phyloP scores from a whole-genome alignment of 208 protist species.

The Porcisia hertigi region DNA sequence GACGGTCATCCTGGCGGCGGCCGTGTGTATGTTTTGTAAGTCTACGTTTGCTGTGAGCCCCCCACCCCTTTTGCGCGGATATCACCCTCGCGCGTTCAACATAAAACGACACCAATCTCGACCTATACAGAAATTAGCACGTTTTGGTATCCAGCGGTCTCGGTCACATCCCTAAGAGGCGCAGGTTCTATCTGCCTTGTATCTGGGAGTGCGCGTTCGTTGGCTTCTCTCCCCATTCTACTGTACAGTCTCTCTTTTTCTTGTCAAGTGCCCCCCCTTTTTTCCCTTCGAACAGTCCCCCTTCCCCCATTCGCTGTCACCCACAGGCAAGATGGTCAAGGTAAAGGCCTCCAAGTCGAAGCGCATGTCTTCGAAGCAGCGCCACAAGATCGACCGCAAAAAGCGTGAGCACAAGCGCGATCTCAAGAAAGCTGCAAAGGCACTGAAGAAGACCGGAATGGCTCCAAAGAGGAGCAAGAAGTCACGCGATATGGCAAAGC shows the following conservation, averaged over 20 bases:
- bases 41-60: neutral
- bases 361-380: constrained; percentile 81
- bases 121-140: neutral
- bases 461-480: constrained; percentile 77
- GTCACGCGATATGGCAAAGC: constrained; percentile 67
- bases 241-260: too few species aligned
- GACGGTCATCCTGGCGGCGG: neutral
- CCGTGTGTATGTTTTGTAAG: neutral
- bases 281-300: neutral
- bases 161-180: neutral
- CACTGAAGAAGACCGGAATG: constrained; percentile 72
- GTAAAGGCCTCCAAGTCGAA: constrained; percentile 75
- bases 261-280: neutral
- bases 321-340: constrained; percentile 60
- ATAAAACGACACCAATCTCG: neutral
- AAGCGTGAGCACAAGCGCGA: constrained; percentile 89
- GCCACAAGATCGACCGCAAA: constrained; percentile 90
- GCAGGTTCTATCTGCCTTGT: neutral
- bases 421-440: constrained; percentile 84
- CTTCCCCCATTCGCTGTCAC: neutral
- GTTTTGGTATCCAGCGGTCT: neutral
- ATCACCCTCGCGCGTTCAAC: neutral
- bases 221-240: neutral
- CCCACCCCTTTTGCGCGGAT: neutral
- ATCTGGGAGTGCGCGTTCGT: neutral